Conservation (phyloP, 2,329 filamentous ascomycete species). For the Phyllachora maydis region DNA sequence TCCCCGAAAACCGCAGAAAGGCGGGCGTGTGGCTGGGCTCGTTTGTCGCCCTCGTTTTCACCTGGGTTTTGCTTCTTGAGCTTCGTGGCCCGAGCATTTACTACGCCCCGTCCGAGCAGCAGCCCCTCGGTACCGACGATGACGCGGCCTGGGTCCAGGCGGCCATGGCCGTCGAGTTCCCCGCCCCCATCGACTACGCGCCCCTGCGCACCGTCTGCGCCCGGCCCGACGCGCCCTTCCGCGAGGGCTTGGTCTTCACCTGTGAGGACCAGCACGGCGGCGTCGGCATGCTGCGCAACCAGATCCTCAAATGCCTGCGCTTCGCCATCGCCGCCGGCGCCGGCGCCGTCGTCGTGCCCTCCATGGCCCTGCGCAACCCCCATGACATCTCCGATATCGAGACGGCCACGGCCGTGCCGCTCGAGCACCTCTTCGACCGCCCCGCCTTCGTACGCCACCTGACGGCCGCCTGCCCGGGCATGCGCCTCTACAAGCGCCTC, state of each 20-base stretch:
- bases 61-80: too few species aligned
- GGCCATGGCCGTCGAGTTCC: conserved; percentile 13
- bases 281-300: conserved; percentile 17
- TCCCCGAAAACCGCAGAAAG: too few species aligned
- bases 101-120: too few species aligned
- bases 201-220: conserved; percentile 13
- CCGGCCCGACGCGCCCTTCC: conserved; percentile 10
- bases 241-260: conserved; percentile 14
- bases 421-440: conserved; percentile 11
- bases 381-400: conserved; percentile 11
- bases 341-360: conserved; percentile 14
- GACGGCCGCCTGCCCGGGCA: conserved; percentile 9
- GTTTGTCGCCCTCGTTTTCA: too few species aligned
- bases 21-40: too few species aligned
- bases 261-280: conserved; percentile 17
- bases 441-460: conserved; percentile 8
- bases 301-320: conserved; percentile 17
- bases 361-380: conserved; percentile 13
- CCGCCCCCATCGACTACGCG: conserved; percentile 12
- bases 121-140: too few species aligned
- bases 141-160: conserved; percentile 7
- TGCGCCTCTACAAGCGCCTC: conserved; percentile 9
- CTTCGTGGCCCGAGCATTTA: too few species aligned
- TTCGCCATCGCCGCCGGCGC: conserved; percentile 17
- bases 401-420: conserved; percentile 8